Percentiles rank a stretch among this genome's conserved stretches.
Conservation (phyloP, 208 protist genomes). For the Trypanosoma melophagium region DNA sequence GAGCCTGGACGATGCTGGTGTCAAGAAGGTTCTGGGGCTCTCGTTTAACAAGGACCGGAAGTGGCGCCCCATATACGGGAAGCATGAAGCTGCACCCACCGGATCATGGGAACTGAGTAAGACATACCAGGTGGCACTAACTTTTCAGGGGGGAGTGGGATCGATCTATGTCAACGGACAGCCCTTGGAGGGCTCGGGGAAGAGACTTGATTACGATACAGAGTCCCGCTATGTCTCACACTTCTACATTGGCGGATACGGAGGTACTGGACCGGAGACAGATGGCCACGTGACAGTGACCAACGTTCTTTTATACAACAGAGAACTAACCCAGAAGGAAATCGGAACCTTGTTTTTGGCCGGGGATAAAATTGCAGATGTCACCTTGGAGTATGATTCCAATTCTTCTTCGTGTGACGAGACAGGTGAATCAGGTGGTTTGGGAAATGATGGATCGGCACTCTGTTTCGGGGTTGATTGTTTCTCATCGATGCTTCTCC, state of each 20-base stretch:
- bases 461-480: no score
- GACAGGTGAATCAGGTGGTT: no score
- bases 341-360: not conserved
- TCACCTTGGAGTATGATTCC: no score
- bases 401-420: no score
- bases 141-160: not conserved
- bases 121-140: conserved; percentile 7
- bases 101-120: not conserved
- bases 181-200: not conserved
- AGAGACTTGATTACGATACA: not conserved
- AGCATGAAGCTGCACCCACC: not conserved
- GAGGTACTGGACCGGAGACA: no score
- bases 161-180: conserved; percentile 12
- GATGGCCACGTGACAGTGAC: not conserved
- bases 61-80: conserved; percentile 2
- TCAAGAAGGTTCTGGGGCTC: not conserved
- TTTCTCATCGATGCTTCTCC: no score
- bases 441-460: no score
- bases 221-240: not conserved
- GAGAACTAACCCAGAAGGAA: not conserved
- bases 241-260: conserved; percentile 16
- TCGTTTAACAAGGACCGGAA: not conserved
- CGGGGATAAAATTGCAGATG: no score
- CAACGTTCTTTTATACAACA: conserved; percentile 20
- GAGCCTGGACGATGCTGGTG: not conserved